A percentile compares a stretch with the other conserved stretches of the same genome.
These are phyloP conservation scores for Simplicillium aogashimaense DNA, from an alignment of 2,329 filamentous ascomycete genomes.

Conservation along the genomic window DNA sequence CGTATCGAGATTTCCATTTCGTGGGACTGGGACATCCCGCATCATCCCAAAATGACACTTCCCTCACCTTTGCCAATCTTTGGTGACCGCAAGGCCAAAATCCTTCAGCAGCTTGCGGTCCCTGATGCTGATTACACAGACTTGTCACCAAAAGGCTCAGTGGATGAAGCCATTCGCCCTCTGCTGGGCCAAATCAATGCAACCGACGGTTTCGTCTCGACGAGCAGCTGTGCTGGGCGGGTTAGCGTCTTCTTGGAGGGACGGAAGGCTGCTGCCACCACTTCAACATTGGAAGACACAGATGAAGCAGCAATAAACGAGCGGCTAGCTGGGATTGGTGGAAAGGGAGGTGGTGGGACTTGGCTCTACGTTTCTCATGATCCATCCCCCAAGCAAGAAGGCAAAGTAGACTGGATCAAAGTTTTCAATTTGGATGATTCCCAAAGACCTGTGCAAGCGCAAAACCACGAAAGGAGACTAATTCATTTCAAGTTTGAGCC, in stretches of 20 bases:
- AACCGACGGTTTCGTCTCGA: slow-evolving; percentile 70
- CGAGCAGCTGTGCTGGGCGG: slow-evolving; percentile 84
- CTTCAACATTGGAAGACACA: slow-evolving; percentile 8
- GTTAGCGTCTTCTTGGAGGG: slow-evolving; percentile 86
- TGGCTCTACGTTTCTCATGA: slow-evolving; percentile 90
- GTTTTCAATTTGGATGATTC: slow-evolving; percentile 9
- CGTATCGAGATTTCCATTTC: too few relatives aligned
- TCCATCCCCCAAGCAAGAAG: slow-evolving; percentile 35
- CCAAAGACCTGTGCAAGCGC: slow-evolving; percentile 8
- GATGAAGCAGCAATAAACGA: slow-evolving; percentile 8
- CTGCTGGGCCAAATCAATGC: slow-evolving; percentile 73
- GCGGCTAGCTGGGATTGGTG: slow-evolving; percentile 55
- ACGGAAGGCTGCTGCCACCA: slow-evolving; percentile 27
- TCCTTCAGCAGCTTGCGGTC: slow-evolving; percentile 59
- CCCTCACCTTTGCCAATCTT: slow-evolving; percentile 32
- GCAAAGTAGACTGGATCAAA: slow-evolving; percentile 17
- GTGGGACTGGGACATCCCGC: too few relatives aligned
- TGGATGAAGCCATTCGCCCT: slow-evolving; percentile 69
- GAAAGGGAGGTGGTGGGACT: slow-evolving; percentile 72
- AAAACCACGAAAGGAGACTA: slow-evolving; percentile 30
- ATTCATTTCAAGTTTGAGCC: slow-evolving; percentile 91
- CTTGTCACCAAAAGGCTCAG: slow-evolving; percentile 77
- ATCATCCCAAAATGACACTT: slow-evolving; percentile 7
- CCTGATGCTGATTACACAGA: slow-evolving; percentile 68
- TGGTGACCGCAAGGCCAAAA: slow-evolving; percentile 56